Evolutionary conservation across 129 eudicot species (phyloP).

Genomic region (Artemisia argyi): DNA sequence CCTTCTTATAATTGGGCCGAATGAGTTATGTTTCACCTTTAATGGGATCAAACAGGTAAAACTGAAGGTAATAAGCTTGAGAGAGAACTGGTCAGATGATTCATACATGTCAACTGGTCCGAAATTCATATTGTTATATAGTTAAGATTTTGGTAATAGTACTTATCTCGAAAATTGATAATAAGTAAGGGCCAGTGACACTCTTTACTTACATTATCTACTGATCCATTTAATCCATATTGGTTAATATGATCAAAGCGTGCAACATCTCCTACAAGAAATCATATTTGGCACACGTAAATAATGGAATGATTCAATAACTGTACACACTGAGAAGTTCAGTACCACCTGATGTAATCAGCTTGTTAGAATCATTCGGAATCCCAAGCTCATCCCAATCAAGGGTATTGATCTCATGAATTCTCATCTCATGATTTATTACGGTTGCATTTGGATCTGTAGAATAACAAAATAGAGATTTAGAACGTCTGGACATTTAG

Average conservation of each 20-base stretch:
- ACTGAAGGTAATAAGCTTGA: not conserved
- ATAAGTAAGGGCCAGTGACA: not conserved
- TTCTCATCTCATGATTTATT: conserved; percentile 61
- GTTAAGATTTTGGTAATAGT: no score
- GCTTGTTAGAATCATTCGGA: conserved; percentile 52
- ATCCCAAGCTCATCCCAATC: conserved; percentile 94
- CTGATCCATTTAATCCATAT: conserved; percentile 37
- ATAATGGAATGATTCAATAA: not conserved
- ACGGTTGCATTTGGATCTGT: conserved; percentile 48
- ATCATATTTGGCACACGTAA: conserved; percentile 11
- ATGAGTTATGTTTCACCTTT: conserved; percentile 1
- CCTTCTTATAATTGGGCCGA: not conserved
- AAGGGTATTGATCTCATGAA: conserved; percentile 85
- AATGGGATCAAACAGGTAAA: not conserved
- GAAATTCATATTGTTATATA: no score
- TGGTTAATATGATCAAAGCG: conserved; percentile 38
- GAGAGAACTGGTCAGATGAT: no score
- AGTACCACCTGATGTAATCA: conserved; percentile 53
- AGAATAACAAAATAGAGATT: conserved; percentile 10
- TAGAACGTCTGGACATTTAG: not conserved
- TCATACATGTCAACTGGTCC: no score
- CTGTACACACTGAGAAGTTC: not conserved
- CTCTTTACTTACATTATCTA: conserved; percentile 45
- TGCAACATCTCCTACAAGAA: conserved; percentile 39
- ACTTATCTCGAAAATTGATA: no score